phyloP scores from a whole-genome alignment of 345 rosid species.

The Rhodamnia rubescens region DNA sequence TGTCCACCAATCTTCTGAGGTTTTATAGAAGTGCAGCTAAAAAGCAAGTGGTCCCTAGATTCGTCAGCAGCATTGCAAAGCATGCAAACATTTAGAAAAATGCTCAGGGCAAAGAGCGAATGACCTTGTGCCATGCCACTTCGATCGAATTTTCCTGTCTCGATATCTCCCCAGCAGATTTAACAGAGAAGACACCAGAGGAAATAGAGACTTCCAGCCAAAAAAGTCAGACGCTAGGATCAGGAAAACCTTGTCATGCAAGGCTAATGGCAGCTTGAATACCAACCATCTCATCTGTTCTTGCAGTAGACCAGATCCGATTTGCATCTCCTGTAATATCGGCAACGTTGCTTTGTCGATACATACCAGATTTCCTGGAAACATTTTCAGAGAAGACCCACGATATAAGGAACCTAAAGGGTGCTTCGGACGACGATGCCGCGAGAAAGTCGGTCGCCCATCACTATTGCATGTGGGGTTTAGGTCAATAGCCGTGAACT shows the following conservation, averaged over 20 bases:
- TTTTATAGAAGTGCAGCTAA: neutral
- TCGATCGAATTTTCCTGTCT: no score
- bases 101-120: no score
- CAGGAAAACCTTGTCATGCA: neutral
- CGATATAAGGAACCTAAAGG: neutral
- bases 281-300: neutral
- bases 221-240: no score
- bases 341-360: neutral
- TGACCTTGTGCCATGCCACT: no score
- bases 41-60: neutral
- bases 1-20: neutral
- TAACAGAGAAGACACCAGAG: no score
- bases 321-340: neutral
- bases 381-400: neutral
- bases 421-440: neutral
- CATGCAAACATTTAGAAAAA: neutral
- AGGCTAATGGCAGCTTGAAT: neutral
- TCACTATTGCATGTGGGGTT: neutral
- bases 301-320: neutral
- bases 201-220: no score
- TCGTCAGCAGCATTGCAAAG: neutral
- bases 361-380: neutral
- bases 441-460: neutral
- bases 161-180: no score
- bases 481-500: neutral